Percentiles rank a stretch among this genome's conserved stretches.
Evolutionary conservation across 257 asterid species (phyloP).

Genomic region (Jacaranda mimosifolia): DNA sequence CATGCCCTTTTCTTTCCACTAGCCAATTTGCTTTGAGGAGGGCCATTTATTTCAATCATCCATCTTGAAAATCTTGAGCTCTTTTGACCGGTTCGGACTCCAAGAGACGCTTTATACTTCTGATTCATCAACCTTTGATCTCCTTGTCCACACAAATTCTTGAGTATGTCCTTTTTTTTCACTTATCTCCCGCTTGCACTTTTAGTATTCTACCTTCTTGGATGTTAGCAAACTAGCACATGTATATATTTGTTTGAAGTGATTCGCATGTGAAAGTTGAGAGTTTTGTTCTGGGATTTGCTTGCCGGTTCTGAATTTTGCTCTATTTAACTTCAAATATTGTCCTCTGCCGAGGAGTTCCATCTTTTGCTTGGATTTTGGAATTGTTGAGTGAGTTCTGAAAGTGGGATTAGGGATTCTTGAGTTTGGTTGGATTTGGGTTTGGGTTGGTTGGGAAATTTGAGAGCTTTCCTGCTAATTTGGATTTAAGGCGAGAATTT

Average conservation of each 20-base stretch:
- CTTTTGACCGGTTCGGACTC: constrained; percentile 23
- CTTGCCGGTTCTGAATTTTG: constrained; percentile 15
- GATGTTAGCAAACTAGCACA: background rate
- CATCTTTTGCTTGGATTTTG: constrained; percentile 26
- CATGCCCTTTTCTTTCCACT: background rate
- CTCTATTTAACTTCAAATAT: background rate
- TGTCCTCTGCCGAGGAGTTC: background rate
- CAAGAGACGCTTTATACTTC: constrained; percentile 17
- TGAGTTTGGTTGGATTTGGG: constrained; percentile 23
- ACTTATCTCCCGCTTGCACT: constrained; percentile 22
- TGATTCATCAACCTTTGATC: constrained; percentile 11
- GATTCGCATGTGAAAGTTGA: constrained; percentile 24
- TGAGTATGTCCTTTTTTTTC: constrained; percentile 25
- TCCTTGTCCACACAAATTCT: constrained; percentile 7
- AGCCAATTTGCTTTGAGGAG: background rate
- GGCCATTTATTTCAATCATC: background rate
- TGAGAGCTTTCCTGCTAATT: constrained; percentile 21
- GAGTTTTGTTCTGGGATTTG: constrained; percentile 26
- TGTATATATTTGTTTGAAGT: background rate
- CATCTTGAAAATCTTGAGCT: constrained; percentile 17
- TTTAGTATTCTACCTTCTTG: constrained; percentile 7
- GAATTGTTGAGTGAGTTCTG: constrained; percentile 27
- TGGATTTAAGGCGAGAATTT: background rate
- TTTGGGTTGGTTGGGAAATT: constrained; percentile 28
- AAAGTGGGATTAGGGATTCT: constrained; percentile 20